These are phyloP conservation scores for Cryptomeria japonica DNA, from an alignment of 75 land plant species.

Conservation along the genomic window DNA sequence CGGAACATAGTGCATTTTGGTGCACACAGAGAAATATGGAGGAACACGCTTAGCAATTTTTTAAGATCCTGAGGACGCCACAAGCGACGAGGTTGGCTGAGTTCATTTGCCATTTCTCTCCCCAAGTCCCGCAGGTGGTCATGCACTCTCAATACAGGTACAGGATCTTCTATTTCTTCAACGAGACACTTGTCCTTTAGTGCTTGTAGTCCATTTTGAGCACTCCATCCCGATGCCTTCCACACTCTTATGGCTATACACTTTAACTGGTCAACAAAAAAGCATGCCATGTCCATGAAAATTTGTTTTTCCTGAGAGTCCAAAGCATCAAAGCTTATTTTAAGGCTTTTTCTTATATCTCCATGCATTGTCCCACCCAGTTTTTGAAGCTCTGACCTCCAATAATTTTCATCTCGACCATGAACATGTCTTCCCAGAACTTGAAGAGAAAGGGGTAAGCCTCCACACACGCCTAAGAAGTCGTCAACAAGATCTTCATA, in stretches of 20 bases:
- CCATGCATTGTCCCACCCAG: neutral
- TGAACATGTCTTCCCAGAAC: neutral
- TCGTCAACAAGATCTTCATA: neutral
- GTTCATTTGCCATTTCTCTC: neutral
- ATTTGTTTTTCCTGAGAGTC: neutral
- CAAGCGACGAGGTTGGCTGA: neutral
- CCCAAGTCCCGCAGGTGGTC: conserved; percentile 1
- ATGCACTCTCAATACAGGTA: neutral
- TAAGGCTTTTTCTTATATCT: neutral
- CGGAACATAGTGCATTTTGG: too few relatives aligned
- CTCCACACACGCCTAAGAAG: neutral
- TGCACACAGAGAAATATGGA: too few relatives aligned
- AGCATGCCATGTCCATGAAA: neutral
- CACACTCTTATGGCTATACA: neutral
- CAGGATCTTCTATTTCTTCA: neutral
- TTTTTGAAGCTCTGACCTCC: neutral
- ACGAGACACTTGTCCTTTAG: neutral
- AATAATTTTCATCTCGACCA: too few relatives aligned
- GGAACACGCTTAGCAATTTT: neutral
- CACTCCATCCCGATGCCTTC: neutral
- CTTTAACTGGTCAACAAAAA: neutral
- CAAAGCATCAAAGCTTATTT: neutral
- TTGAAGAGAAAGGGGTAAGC: neutral
- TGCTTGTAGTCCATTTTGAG: neutral
- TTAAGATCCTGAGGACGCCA: neutral